Percentiles rank a stretch among this genome's conserved stretches.
Evolutionary conservation across 352 stramenopile genomes (phyloP).

Genomic region (Bremia lactucae): DNA sequence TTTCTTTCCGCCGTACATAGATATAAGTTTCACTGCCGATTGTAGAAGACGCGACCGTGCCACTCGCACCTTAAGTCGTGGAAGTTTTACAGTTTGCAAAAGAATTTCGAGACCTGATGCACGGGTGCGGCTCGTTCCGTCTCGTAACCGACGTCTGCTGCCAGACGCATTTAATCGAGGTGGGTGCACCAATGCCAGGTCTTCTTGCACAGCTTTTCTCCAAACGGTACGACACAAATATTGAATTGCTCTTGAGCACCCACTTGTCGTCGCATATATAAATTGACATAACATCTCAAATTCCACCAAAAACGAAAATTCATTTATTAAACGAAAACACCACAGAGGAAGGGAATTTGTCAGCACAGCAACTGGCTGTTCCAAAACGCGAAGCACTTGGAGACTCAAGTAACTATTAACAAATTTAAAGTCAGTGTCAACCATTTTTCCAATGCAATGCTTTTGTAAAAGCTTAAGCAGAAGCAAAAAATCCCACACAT

Average conservation of each 20-base stretch:
- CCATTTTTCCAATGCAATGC: constrained; percentile 5
- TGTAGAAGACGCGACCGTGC: constrained; percentile 44
- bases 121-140: constrained; percentile 23
- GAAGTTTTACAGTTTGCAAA: constrained; percentile 59
- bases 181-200: constrained; percentile 12
- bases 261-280: constrained; percentile 56
- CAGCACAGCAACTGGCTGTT: constrained; percentile 53
- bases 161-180: constrained; percentile 4
- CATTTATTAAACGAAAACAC: constrained; percentile 37
- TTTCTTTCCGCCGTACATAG: constrained; percentile 66
- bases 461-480: constrained; percentile 36
- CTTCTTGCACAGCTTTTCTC: constrained; percentile 47
- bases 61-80: constrained; percentile 66
- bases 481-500: constrained; percentile 48
- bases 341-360: constrained; percentile 48
- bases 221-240: constrained; percentile 59
- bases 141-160: constrained; percentile 23
- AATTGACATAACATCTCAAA: constrained; percentile 59
- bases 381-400: constrained; percentile 44
- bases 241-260: constrained; percentile 52
- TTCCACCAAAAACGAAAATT: constrained; percentile 55
- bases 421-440: constrained; percentile 16
- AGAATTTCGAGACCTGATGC: constrained; percentile 38
- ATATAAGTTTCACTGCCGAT: constrained; percentile 61
- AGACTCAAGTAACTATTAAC: constrained; percentile 52